A percentile compares a stretch with the other conserved stretches of the same genome.
Evolutionary conservation across 805 yeast genomes (phyloP).

Genomic region (Jamesozyma lodderae): DNA sequence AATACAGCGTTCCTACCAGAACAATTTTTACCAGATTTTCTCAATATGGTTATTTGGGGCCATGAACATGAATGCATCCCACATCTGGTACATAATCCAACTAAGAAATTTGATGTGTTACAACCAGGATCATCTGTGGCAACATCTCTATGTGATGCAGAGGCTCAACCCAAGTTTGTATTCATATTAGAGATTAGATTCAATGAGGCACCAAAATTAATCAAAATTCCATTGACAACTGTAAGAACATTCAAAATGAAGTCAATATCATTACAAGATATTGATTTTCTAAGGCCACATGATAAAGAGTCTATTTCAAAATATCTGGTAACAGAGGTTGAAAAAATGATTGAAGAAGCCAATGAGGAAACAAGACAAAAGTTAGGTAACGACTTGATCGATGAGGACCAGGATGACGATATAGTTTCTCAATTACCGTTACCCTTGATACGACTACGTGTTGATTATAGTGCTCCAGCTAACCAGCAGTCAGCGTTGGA

Average conservation of each 20-base stretch:
- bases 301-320: slow-evolving; percentile 51
- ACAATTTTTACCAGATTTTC: slow-evolving; percentile 64
- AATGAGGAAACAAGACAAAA: slow-evolving; percentile 37
- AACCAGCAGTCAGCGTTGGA: slow-evolving; percentile 33
- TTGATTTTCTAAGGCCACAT: slow-evolving; percentile 50
- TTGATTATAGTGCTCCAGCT: slow-evolving; percentile 65
- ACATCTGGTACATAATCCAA: slow-evolving; percentile 45
- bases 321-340: slow-evolving; percentile 56
- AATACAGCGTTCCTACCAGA: slow-evolving; percentile 81
- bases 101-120: slow-evolving; percentile 61
- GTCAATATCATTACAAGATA: slow-evolving; percentile 45
- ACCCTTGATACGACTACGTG: slow-evolving; percentile 74
- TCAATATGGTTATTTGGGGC: slow-evolving; percentile 90
- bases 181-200: slow-evolving; percentile 59
- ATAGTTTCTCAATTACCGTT: slow-evolving; percentile 44
- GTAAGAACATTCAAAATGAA: slow-evolving; percentile 78
- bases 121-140: slow-evolving; percentile 95
- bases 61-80: slow-evolving; percentile 95
- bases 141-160: slow-evolving; percentile 81
- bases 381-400: slow-evolving; percentile 13
- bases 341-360: slow-evolving; percentile 55
- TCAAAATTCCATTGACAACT: slow-evolving; percentile 36
- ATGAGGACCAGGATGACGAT: slow-evolving; percentile 11
- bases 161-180: slow-evolving; percentile 63
- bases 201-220: slow-evolving; percentile 49